Evolutionary conservation across 2,329 filamentous ascomycete genomes (phyloP), one percentile per base, ranked within the genome.

Genomic region (Fusarium napiforme): DNA sequence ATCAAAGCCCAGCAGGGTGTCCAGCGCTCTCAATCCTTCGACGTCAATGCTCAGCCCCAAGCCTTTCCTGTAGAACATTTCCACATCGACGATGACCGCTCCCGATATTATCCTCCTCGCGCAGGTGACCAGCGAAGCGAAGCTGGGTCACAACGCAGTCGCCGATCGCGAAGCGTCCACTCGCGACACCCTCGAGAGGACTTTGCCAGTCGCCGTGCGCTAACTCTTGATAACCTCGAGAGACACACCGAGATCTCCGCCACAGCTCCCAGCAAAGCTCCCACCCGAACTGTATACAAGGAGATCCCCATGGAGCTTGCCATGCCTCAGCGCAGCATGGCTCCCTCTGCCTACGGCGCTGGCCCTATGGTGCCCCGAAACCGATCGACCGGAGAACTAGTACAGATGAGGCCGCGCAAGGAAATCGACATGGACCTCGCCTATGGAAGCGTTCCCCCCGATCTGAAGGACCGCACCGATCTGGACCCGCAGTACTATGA

Each of bases 341-440:
- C 67, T 74, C 79, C 46, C 30, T 62, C 73, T 32, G 67, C 70
- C 26, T 77, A 78, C 47, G 74, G 76, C 59, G 61, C 78, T 34
- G 60, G 69, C 61, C 53, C 59, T n/a, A 77, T 83, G 67, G 73
- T 82, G 15, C 81, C 82, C 52, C 85, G 80, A 32, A 76, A 77
- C 34, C 69, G 68, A 30, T 87, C 87, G 11, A 83, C 86, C 26
- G 81, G 84, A 2, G 78, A 83, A 15, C 72, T 85, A 26, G 75
- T 77, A 32, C 56, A 60, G 55, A 69, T 76, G 50, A 71, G 69
- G 76, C 67, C 72, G 32, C 73, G 78, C 49, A 85, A 87, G 75
- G 85, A 91, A 62, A 91, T 97, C 76, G 96, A 98, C 79, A 95
- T 97, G 93, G 88, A 97, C 79, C 87, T 98, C 12, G 96, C 96